Percentiles rank a stretch among this genome's conserved stretches.
Evolutionary conservation across 1,284 basidiomycete species (phyloP).

Genomic region (Cronartium ribicola): DNA sequence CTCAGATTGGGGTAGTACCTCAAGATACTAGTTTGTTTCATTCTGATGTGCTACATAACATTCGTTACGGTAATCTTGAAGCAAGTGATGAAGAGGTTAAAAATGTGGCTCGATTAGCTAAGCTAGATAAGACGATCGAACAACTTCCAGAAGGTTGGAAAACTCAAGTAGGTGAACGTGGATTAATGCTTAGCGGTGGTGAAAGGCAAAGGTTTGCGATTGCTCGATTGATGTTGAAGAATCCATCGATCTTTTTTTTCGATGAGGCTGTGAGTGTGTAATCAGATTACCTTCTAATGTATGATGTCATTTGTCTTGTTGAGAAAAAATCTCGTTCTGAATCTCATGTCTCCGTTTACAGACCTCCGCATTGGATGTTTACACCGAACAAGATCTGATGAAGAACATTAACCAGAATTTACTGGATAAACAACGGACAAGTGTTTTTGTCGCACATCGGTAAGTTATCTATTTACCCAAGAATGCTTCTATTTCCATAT

Average conservation of each 20-base stretch:
- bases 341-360: neutral
- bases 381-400: slow-evolving; percentile 42
- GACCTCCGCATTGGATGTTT: slow-evolving; percentile 41
- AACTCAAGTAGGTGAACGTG: slow-evolving; percentile 36
- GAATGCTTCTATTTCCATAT: neutral
- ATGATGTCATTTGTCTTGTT: too few relatives aligned
- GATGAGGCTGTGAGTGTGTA: slow-evolving; percentile 34
- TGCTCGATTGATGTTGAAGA: slow-evolving; percentile 40
- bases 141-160: slow-evolving; percentile 29
- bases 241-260: slow-evolving; percentile 39
- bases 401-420: slow-evolving; percentile 36
- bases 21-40: slow-evolving; percentile 41
- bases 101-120: slow-evolving; percentile 27
- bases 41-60: slow-evolving; percentile 35
- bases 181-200: slow-evolving; percentile 40
- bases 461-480: neutral
- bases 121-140: slow-evolving; percentile 28
- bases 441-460: slow-evolving; percentile 41
- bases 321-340: neutral
- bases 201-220: slow-evolving; percentile 41
- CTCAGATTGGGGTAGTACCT: slow-evolving; percentile 39
- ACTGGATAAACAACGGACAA: slow-evolving; percentile 32
- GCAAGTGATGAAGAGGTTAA: slow-evolving; percentile 34
- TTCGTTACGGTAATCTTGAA: slow-evolving; percentile 35
- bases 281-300: too few relatives aligned